Conservation (phyloP, 305 asterid species). For the Andrographis paniculata region DNA sequence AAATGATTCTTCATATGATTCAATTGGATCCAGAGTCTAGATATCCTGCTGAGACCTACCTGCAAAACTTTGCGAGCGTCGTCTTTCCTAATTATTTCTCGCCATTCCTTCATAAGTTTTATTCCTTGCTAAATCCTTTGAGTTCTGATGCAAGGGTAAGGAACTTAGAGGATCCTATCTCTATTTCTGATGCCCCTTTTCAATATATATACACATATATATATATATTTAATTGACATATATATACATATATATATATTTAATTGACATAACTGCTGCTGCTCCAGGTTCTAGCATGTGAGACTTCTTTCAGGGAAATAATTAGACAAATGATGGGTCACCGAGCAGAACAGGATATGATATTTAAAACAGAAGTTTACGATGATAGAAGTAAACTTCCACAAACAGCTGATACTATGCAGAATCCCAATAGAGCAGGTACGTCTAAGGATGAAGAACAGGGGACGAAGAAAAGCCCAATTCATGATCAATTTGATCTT, state of each 20-base stretch:
- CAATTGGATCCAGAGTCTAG: conserved; percentile 90
- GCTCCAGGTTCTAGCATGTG: conserved; percentile 92
- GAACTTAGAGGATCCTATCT: conserved; percentile 14
- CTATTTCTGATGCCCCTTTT: no score
- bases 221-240: no score
- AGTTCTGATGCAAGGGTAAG: conserved; percentile 95
- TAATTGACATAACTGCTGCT: conserved; percentile 14
- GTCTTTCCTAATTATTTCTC: conserved; percentile 94
- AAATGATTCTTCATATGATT: conserved; percentile 98
- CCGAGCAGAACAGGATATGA: conserved; percentile 26
- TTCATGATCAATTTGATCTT: conserved; percentile 63
- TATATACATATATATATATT: no score
- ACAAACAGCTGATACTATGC: conserved; percentile 28
- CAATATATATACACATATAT: conserved; percentile 11
- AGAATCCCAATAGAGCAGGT: conserved; percentile 23
- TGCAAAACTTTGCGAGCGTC: conserved; percentile 68
- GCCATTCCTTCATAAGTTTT: conserved; percentile 91
- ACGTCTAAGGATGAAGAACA: conserved; percentile 31
- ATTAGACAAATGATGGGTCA: conserved; percentile 81
- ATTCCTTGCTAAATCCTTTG: conserved; percentile 81
- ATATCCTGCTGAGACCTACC: conserved; percentile 84
- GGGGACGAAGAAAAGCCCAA: conserved; percentile 40
- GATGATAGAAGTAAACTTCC: conserved; percentile 25
- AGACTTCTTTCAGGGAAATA: conserved; percentile 84
- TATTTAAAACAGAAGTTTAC: conserved; percentile 26